Percentiles rank a stretch among this genome's conserved stretches.
These are phyloP conservation scores for Punctularia strigosozonata DNA, from an alignment of 768 basidiomycete genomes.

Conservation along the genomic window DNA sequence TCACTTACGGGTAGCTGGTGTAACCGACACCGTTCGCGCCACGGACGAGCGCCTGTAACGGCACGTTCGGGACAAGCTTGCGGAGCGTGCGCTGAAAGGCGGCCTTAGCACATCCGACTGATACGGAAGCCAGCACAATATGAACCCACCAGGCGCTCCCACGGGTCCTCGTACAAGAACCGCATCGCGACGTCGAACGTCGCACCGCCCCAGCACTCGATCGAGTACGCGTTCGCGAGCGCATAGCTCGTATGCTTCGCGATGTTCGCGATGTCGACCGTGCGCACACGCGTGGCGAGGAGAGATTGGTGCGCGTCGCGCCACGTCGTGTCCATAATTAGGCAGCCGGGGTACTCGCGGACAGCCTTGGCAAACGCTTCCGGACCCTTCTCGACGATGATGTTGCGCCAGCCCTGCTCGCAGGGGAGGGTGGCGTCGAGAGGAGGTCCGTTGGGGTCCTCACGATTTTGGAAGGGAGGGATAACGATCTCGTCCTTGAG, in stretches of 20 bases:
- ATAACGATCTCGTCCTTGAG: conserved; percentile 80
- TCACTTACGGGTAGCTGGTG: conserved; percentile 87
- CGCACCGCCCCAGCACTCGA: conserved; percentile 99
- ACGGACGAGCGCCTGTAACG: conserved; percentile 94
- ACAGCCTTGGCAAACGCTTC: conserved; percentile 98
- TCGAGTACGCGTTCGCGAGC: conserved; percentile 86
- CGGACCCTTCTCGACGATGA: conserved; percentile 95
- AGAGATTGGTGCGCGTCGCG: conserved; percentile 98
- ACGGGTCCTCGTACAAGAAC: conserved; percentile 98
- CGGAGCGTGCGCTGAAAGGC: conserved; percentile 66
- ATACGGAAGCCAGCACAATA: neutral
- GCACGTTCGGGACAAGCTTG: conserved; percentile 96
- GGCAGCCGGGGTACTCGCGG: conserved; percentile 85
- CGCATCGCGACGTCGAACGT: conserved; percentile 99
- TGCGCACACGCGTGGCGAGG: conserved; percentile 90
- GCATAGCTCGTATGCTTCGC: conserved; percentile 96
- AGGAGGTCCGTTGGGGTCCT: conserved; percentile 53
- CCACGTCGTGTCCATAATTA: conserved; percentile 99
- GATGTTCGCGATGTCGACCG: conserved; percentile 95
- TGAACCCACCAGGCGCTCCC: conserved; percentile 80
- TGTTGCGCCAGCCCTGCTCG: conserved; percentile 91
- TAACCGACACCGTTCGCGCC: conserved; percentile 99
- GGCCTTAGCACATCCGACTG: conserved; percentile 4
- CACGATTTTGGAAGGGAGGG: conserved; percentile 68
- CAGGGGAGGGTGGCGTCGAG: conserved; percentile 79